Evolutionary conservation across 352 stramenopile genomes (phyloP).

Genomic region (Albugo laibachii): DNA sequence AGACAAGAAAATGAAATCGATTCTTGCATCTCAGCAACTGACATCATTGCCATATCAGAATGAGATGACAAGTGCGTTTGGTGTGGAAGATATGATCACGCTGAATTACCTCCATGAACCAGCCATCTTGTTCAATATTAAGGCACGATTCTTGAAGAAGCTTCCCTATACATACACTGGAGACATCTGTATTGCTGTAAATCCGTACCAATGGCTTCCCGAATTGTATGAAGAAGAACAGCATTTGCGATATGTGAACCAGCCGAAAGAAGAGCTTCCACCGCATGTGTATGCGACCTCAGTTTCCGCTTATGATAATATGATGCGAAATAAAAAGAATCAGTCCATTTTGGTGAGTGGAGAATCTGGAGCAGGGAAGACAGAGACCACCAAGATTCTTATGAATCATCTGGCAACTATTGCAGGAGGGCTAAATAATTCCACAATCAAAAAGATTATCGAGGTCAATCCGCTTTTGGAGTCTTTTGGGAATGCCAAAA

Average conservation of each 20-base stretch:
- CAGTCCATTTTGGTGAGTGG: constrained; percentile 76
- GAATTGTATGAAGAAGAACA: constrained; percentile 72
- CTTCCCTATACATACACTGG: constrained; percentile 92
- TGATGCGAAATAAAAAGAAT: constrained; percentile 45
- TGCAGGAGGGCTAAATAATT: constrained; percentile 69
- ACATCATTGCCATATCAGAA: constrained; percentile 75
- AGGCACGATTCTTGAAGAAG: constrained; percentile 54
- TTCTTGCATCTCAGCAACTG: constrained; percentile 50
- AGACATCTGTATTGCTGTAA: constrained; percentile 95
- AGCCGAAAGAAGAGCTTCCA: constrained; percentile 52
- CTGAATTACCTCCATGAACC: constrained; percentile 83
- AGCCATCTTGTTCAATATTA: constrained; percentile 80
- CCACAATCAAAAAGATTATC: constrained; percentile 92
- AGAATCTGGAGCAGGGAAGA: constrained; percentile 84
- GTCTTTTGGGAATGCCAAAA: constrained; percentile 77
- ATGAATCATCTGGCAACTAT: constrained; percentile 76
- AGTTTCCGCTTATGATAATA: constrained; percentile 58
- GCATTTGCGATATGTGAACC: constrained; percentile 51
- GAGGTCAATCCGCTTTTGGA: constrained; percentile 58
- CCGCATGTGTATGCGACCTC: constrained; percentile 67
- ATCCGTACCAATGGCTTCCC: constrained; percentile 88
- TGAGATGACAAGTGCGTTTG: constrained; percentile 31
- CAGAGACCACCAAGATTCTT: constrained; percentile 88
- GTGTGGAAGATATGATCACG: constrained; percentile 74
- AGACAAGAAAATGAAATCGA: constrained; percentile 42